Conservation (phyloP, 305 asterid genomes). For the Fraxinus paxiana region DNA sequence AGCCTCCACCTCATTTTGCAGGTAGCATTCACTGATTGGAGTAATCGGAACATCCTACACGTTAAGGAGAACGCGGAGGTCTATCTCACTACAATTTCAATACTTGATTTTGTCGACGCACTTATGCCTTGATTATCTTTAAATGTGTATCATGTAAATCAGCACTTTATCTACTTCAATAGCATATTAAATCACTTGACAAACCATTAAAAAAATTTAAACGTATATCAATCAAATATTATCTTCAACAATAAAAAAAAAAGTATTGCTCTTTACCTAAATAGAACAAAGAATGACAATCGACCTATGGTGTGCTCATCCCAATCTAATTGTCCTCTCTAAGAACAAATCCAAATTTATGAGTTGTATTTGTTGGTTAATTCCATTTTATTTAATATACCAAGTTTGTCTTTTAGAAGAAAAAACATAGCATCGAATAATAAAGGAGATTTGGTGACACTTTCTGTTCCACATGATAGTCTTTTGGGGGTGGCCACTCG, state of each 20-base stretch:
- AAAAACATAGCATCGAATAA: not conserved
- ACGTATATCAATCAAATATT: not conserved
- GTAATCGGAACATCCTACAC: no score
- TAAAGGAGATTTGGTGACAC: not conserved
- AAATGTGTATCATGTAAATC: not conserved
- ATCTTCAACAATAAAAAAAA: not conserved
- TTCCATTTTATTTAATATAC: not conserved
- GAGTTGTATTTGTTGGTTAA: not conserved
- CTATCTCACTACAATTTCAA: not conserved
- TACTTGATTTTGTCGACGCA: not conserved
- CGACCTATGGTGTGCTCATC: not conserved
- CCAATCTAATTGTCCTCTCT: not conserved
- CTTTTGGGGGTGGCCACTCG: conserved; percentile 5
- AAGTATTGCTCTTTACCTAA: not conserved
- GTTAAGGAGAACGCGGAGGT: no score
- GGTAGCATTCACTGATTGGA: no score
- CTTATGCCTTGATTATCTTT: not conserved
- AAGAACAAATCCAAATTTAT: not conserved
- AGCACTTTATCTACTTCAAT: not conserved
- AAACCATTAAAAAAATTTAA: not conserved
- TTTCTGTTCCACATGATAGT: conserved; percentile 4
- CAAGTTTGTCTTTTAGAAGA: not conserved
- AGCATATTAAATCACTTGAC: not conserved
- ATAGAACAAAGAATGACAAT: not conserved
- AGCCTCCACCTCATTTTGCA: no score